phyloP scores from a whole-genome alignment of 805 yeast genomes.

The Tetrapisispora fleetii region DNA sequence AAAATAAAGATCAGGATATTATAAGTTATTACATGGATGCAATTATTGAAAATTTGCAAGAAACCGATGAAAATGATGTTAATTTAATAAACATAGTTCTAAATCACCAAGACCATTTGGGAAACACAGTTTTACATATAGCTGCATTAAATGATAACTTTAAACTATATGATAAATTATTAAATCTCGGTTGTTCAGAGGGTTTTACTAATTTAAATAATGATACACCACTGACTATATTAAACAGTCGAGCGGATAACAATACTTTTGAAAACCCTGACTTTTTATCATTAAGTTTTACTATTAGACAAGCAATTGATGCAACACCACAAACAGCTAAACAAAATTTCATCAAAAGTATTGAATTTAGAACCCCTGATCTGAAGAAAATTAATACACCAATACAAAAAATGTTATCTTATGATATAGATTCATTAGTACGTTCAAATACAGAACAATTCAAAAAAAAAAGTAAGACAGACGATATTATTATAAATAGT shows the following conservation, averaged over 20 bases:
- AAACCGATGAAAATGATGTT: conserved; percentile 16
- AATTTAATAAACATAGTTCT: conserved; percentile 45
- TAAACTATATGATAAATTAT: conserved; percentile 24
- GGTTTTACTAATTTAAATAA: conserved; percentile 22
- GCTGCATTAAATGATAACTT: conserved; percentile 37
- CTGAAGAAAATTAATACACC: not conserved
- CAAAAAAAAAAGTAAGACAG: no score
- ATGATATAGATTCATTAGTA: no score
- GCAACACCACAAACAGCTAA: not conserved
- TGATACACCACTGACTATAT: conserved; percentile 24
- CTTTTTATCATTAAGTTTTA: not conserved
- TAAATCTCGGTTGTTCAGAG: conserved; percentile 26
- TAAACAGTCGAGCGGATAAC: conserved; percentile 16
- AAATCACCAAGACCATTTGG: conserved; percentile 70
- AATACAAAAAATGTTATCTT: not conserved
- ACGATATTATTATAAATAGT: not conserved
- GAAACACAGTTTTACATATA: conserved; percentile 79
- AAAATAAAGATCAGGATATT: conserved; percentile 38
- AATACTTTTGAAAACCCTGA: not conserved
- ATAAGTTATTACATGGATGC: conserved; percentile 46
- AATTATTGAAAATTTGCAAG: conserved; percentile 35
- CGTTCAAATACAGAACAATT: no score
- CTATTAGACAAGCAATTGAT: not conserved
- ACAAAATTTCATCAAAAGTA: not conserved
- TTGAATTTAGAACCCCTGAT: not conserved